Conservation (phyloP, 805 yeast genomes). For the Candida corydali region DNA sequence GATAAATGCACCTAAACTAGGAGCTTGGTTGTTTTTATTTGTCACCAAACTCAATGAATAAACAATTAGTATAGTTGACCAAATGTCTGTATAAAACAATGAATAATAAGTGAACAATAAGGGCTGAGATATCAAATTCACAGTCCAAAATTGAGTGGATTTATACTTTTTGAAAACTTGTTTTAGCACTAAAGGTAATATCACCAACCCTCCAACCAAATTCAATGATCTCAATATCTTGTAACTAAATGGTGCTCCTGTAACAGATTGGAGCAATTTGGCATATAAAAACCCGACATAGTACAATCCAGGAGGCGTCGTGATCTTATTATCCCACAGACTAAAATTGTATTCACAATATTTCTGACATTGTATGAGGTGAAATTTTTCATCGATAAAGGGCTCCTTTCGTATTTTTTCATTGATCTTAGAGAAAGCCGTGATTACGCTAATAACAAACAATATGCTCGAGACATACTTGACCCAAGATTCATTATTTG, state of each 20-base stretch:
- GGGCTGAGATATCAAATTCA: slow-evolving; percentile 52
- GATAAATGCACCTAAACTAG: slow-evolving; percentile 43
- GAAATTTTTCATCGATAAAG: slow-evolving; percentile 79
- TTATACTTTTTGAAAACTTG: slow-evolving; percentile 9
- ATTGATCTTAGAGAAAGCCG: slow-evolving; percentile 16
- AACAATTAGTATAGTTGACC: slow-evolving; percentile 75
- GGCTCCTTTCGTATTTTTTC: slow-evolving; percentile 22
- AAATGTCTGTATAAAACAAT: slow-evolving; percentile 87
- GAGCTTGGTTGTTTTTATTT: slow-evolving; percentile 15
- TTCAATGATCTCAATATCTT: slow-evolving; percentile 45
- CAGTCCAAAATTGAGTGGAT: slow-evolving; percentile 19
- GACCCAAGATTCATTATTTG: slow-evolving; percentile 1
- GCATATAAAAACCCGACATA: slow-evolving; percentile 37
- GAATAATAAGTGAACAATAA: slow-evolving; percentile 68
- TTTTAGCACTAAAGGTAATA: slow-evolving; percentile 46
- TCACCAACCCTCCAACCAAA: slow-evolving; percentile 56
- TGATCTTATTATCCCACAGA: slow-evolving; percentile 85
- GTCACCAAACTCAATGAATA: slow-evolving; percentile 49
- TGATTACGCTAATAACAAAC: slow-evolving; percentile 12
- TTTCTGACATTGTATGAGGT: slow-evolving; percentile 69
- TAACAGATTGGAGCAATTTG: slow-evolving; percentile 21
- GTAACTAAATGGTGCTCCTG: slow-evolving; percentile 13
- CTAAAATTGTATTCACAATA: slow-evolving; percentile 59
- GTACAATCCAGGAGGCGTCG: slow-evolving; percentile 96
- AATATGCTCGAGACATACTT: slow-evolving; percentile 3